Evolutionary conservation across 2,329 filamentous ascomycete species (phyloP).

Genomic region (Pseudogymnoascus sp.): DNA sequence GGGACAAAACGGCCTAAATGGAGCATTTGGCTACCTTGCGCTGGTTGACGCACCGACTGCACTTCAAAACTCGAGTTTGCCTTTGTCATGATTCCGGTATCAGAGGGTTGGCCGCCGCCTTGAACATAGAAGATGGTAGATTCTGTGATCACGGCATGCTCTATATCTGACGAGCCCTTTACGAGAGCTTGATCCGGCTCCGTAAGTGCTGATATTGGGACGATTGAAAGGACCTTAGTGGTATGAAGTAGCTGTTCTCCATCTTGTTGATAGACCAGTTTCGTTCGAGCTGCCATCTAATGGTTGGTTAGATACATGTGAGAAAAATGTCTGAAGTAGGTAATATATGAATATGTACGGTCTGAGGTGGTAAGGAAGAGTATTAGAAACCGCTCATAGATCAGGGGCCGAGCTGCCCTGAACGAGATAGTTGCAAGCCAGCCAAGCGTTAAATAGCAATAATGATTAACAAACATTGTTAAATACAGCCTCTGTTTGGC

Average conservation of each 20-base stretch:
- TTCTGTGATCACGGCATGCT: conserved; percentile 50
- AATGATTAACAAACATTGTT: too few species aligned
- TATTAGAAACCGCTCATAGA: too few species aligned
- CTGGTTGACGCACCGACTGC: conserved; percentile 46
- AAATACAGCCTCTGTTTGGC: too few species aligned
- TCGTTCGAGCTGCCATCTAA: background rate
- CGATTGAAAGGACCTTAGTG: conserved; percentile 15
- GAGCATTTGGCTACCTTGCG: conserved; percentile 45
- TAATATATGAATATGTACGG: too few species aligned
- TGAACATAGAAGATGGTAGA: conserved; percentile 69
- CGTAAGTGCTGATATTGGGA: conserved; percentile 16
- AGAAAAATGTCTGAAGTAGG: too few species aligned
- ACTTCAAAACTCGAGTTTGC: conserved; percentile 38
- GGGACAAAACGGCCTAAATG: conserved; percentile 54
- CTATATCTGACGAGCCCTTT: conserved; percentile 43
- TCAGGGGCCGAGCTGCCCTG: too few species aligned
- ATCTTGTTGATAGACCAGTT: conserved; percentile 6
- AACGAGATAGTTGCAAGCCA: too few species aligned
- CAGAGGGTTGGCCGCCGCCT: conserved; percentile 65
- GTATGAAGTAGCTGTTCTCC: background rate
- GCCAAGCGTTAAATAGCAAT: too few species aligned
- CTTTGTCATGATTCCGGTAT: conserved; percentile 48
- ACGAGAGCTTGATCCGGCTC: conserved; percentile 36
- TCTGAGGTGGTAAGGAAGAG: too few species aligned
- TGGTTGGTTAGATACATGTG: background rate